Evolutionary conservation across 768 basidiomycete species (phyloP).

Genomic region (Pisolithus orientalis): DNA sequence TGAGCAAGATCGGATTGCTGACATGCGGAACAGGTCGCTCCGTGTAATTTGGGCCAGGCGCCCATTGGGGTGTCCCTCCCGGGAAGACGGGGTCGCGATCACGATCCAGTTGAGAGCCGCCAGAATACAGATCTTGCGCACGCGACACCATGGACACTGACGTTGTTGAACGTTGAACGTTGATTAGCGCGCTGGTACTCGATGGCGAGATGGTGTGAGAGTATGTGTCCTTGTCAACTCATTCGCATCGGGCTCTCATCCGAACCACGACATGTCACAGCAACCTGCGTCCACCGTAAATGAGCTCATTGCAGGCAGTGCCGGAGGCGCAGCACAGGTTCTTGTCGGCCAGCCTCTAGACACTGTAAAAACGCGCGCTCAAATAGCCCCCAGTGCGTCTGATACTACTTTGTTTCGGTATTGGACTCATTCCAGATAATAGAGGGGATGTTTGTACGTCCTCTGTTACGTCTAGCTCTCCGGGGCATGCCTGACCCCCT

Average conservation of each 20-base stretch:
- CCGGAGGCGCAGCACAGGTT: constrained; percentile 93
- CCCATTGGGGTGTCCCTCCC: constrained; percentile 21
- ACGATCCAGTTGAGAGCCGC: constrained; percentile 9
- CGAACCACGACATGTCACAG: constrained; percentile 10
- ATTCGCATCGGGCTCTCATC: neutral
- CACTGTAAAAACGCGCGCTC: constrained; percentile 84
- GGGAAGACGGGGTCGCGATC: constrained; percentile 27
- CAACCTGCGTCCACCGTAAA: constrained; percentile 55
- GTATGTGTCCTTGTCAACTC: neutral
- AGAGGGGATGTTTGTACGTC: constrained; percentile 86
- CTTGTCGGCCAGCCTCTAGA: constrained; percentile 91
- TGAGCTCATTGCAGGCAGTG: constrained; percentile 82
- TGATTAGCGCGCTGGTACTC: neutral
- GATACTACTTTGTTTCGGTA: neutral
- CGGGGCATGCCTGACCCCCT: neutral
- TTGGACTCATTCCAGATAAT: constrained; percentile 3
- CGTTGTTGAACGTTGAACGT: neutral
- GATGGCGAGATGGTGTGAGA: too few relatives aligned
- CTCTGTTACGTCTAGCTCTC: neutral
- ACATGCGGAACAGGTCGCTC: constrained; percentile 29
- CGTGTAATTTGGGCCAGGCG: constrained; percentile 8
- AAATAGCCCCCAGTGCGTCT: constrained; percentile 71
- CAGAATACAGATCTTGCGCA: neutral
- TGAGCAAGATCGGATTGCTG: constrained; percentile 15
- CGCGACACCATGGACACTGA: neutral